Evolutionary conservation across 345 rosid species (phyloP).

Genomic region (Rhodamnia argentea): DNA sequence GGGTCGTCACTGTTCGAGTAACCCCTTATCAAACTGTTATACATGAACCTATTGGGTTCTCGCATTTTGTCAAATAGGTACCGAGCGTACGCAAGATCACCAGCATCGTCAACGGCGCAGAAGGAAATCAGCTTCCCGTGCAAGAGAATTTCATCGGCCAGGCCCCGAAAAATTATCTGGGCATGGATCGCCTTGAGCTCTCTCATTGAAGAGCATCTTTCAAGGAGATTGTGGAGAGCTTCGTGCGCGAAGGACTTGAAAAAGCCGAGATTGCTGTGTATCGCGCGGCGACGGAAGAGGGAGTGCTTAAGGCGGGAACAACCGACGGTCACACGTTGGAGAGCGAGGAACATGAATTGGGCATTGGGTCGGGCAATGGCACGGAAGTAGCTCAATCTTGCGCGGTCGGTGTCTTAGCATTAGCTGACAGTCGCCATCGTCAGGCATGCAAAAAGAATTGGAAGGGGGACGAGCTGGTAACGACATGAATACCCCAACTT

Average conservation of each 20-base stretch:
- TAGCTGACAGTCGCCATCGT: background rate
- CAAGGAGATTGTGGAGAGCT: constrained; percentile 2
- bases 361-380: background rate
- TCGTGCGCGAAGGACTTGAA: background rate
- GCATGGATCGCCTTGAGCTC: constrained; percentile 28
- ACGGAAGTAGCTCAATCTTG: background rate
- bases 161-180: constrained; percentile 9
- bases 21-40: constrained; percentile 18
- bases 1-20: constrained; percentile 8
- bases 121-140: constrained; percentile 13
- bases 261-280: background rate
- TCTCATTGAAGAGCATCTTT: constrained; percentile 15
- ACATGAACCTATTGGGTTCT: constrained; percentile 10
- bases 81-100: constrained; percentile 17
- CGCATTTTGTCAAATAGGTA: constrained; percentile 11
- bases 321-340: constrained; percentile 1
- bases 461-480: background rate
- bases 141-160: constrained; percentile 6
- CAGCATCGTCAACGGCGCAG: constrained; percentile 15
- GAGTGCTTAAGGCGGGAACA: background rate
- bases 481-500: no score
- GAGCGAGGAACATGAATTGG: background rate
- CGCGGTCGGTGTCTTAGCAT: background rate
- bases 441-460: background rate
- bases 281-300: background rate